A percentile compares a stretch with the other conserved stretches of the same genome.
phyloP scores from a whole-genome alignment of 2,329 filamentous ascomycete genomes.

The Falciphora oryzae region DNA sequence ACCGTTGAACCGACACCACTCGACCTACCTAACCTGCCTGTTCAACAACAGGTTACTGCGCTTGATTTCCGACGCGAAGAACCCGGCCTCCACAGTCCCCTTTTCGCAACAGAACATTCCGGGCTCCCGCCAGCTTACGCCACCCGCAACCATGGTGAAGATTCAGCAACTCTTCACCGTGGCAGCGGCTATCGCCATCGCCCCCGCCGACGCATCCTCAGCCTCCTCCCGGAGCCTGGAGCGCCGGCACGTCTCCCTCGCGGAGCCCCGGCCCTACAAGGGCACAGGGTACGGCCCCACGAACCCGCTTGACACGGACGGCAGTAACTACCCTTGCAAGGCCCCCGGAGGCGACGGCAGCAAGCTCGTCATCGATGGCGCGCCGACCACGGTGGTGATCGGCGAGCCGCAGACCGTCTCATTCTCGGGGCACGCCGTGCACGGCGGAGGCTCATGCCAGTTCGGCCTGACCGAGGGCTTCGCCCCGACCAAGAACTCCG shows the following conservation, averaged over 20 bases:
- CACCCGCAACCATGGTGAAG: no score
- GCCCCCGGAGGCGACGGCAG: not conserved
- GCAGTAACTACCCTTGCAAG: slow-evolving; percentile 7
- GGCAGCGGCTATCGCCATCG: no score
- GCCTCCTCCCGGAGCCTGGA: not conserved
- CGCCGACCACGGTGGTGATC: not conserved
- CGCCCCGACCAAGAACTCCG: slow-evolving; percentile 3
- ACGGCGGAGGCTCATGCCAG: slow-evolving; percentile 21
- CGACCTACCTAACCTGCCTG: no score
- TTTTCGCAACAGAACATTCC: no score
- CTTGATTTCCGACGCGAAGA: no score
- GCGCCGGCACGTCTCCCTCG: slow-evolving; percentile 6
- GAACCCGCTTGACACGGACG: slow-evolving; percentile 8
- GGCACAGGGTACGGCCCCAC: not conserved
- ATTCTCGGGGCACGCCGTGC: slow-evolving; percentile 18
- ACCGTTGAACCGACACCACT: no score
- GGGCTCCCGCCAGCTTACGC: no score
- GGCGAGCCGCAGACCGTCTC: slow-evolving; percentile 11
- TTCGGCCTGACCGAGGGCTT: slow-evolving; percentile 20
- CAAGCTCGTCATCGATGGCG: slow-evolving; percentile 2
- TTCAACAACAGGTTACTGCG: no score
- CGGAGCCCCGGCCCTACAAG: not conserved
- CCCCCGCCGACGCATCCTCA: no score
- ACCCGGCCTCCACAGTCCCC: no score
- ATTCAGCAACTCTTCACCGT: no score